Evolutionary conservation across 2,329 filamentous ascomycete species (phyloP), one percentile per base, ranked within the genome.

Genomic region (Drechslerella stenobrocha): DNA sequence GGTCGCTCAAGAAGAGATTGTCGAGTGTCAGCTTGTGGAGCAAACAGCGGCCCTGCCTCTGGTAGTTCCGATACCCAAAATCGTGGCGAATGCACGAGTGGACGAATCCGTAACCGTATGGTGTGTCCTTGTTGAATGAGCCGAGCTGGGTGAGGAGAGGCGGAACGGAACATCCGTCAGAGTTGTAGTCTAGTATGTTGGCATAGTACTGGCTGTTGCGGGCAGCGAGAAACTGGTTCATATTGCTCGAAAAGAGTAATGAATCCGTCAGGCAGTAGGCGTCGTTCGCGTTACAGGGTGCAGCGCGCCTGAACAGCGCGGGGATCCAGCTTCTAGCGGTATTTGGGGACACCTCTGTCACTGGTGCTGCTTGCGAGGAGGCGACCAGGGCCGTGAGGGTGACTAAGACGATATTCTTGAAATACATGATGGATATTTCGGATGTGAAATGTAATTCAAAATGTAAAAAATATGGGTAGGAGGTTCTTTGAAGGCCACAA

Each of bases 1-100:
- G 63, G 58, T 81, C 79, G 0, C 35, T 71, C 71, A 77, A 78
- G 73, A 83, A 82, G 15, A 81, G 79, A 52, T 73, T 72, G 52
- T 83, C 81, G 40, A 83, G 80, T 4, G 70, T 75, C 5, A 72
- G 61, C 73, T 79, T 80, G 59, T 71, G 74, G 15, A 70, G 73
- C 15, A 75, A 72, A 6, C 75, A 77, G 72, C 82, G 82, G 2
- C 81, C 77, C 2, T 58, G 74, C 71, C 82, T 80, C 2, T 80
- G 79, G 73, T 79, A 82, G 75, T 83, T 83, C 34, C 77, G 75
- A 73, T 81, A 81, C 1, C 81, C 81, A 73, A 83, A 83, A 72
- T 83, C 81, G 66, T 83, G 81, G 8, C 81, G 80, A 57, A 81
- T 74, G 75, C 80, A 82, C n/a, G 77, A 78, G 0, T 76, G 77